Base-by-base conservation (phyloP, 2,329 filamentous ascomycete genomes). In the Nemania sp. region DNA sequence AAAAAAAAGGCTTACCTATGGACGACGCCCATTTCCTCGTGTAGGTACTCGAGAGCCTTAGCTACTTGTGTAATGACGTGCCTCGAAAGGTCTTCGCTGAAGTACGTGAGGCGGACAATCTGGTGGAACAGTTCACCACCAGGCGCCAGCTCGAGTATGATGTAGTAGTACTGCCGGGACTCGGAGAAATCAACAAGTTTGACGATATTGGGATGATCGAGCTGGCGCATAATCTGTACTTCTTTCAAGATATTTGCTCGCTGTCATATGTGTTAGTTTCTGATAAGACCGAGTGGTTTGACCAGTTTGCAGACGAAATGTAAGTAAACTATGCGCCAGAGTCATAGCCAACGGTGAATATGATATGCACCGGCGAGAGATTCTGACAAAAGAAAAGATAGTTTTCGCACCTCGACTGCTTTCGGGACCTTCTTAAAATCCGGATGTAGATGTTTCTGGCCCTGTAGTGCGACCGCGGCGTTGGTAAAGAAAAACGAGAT, bases 61-160 rank as follows among this genome's bases (percentile, higher is more conserved):
- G 96, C 96, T 18, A 99, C 96, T 78, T 98, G 95, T 3, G 90
- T 84, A 74, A 99, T 99, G 76, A 98, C 95, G 79, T 98, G 96
- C 73, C 96, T 88, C 61, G 94, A 97, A 1, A 99, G 86, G 56
- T 98, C 91, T 80, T 99, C 96, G 83, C 95, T 98, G 79, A 99
- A 99, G 80, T 98, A 99, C 15, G 96, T 99, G 79, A 99, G 89
- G 73, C 95, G 92, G 59, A 99, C 96, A 74, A 99, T 98, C 79
- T 98, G 95, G 80, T 99, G 96, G 85, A 99, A 99, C 11, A 99
- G 85, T 82, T 99, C 96, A 77, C 96, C 96, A 67, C 96, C 96
- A 0, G 94, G 94, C 66, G 95, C 97, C 51, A 98, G 87, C 81
- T 99, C 96, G 47, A 99, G 89, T 51, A 99, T 90, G 74, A 99